Evolutionary conservation across 2,329 filamentous ascomycete species (phyloP).

Genomic region (Phialocephala sp.): DNA sequence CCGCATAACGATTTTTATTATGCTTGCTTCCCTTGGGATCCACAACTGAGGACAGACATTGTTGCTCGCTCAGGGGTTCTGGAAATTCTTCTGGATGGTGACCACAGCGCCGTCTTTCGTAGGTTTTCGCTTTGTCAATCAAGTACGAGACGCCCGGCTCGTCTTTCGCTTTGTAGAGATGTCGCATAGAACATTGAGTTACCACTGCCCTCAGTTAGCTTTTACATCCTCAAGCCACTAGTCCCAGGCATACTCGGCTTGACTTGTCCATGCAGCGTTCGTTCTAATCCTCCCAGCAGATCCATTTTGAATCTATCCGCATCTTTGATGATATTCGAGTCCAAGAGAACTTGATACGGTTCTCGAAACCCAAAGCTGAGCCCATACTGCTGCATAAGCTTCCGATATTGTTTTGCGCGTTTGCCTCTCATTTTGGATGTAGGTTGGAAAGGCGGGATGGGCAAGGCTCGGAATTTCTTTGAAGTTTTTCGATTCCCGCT

Average conservation of each 20-base stretch:
- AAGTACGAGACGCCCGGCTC: slow-evolving; percentile 56
- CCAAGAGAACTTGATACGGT: slow-evolving; percentile 90
- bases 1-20: slow-evolving; percentile 81
- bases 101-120: slow-evolving; percentile 78
- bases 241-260: slow-evolving; percentile 68
- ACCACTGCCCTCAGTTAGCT: slow-evolving; percentile 60
- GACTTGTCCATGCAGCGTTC: slow-evolving; percentile 84
- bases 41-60: slow-evolving; percentile 77
- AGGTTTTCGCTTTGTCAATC: slow-evolving; percentile 76
- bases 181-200: slow-evolving; percentile 80
- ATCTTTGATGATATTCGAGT: slow-evolving; percentile 84
- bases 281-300: slow-evolving; percentile 74
- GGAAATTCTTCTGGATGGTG: slow-evolving; percentile 76
- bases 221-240: background rate
- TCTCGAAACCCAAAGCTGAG: slow-evolving; percentile 89
- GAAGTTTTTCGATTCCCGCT: slow-evolving; percentile 8
- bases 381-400: slow-evolving; percentile 92
- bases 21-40: slow-evolving; percentile 74
- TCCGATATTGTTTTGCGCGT: slow-evolving; percentile 76
- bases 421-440: slow-evolving; percentile 67
- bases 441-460: background rate
- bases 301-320: slow-evolving; percentile 89
- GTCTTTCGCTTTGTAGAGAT: slow-evolving; percentile 70
- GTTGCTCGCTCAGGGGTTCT: slow-evolving; percentile 69
- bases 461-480: background rate